Conservation (phyloP, 768 basidiomycete species). For the Leccinum subtestaceum region DNA sequence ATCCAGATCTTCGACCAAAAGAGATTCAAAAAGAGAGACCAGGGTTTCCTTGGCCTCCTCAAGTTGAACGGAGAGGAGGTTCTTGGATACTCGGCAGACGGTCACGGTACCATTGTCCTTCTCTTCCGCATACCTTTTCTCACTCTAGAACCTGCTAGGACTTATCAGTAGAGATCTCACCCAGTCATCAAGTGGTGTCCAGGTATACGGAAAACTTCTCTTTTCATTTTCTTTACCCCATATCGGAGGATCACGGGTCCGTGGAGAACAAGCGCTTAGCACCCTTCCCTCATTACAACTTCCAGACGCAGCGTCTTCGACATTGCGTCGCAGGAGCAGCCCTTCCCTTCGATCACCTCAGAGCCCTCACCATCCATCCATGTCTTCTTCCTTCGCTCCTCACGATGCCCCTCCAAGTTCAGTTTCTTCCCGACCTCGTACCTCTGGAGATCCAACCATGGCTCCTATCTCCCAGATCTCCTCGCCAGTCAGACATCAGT, state of each 20-base stretch:
- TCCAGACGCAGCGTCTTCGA: slow-evolving; percentile 11
- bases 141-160: slow-evolving; percentile 37
- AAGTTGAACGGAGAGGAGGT: slow-evolving; percentile 56
- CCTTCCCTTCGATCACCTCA: slow-evolving; percentile 25
- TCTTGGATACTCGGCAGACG: slow-evolving; percentile 45
- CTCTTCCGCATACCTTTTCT: not conserved
- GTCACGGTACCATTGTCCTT: slow-evolving; percentile 37
- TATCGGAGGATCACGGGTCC: slow-evolving; percentile 21
- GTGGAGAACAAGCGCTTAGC: slow-evolving; percentile 15
- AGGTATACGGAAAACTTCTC: slow-evolving; percentile 81
- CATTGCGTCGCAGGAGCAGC: slow-evolving; percentile 22
- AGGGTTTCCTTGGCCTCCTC: slow-evolving; percentile 66
- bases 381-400: slow-evolving; percentile 20
- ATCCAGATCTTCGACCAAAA: slow-evolving; percentile 91
- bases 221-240: slow-evolving; percentile 53
- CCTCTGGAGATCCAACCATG: slow-evolving; percentile 15
- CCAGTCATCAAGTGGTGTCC: slow-evolving; percentile 27
- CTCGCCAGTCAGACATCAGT: slow-evolving; percentile 12
- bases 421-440: slow-evolving; percentile 12
- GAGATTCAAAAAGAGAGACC: slow-evolving; percentile 85
- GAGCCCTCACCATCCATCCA: slow-evolving; percentile 15
- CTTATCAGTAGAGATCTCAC: slow-evolving; percentile 65
- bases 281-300: slow-evolving; percentile 16
- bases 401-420: slow-evolving; percentile 9
- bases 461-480: slow-evolving; percentile 13